Base-by-base conservation (phyloP, 805 yeast species). In the Kodamaea jinghongensis region DNA sequence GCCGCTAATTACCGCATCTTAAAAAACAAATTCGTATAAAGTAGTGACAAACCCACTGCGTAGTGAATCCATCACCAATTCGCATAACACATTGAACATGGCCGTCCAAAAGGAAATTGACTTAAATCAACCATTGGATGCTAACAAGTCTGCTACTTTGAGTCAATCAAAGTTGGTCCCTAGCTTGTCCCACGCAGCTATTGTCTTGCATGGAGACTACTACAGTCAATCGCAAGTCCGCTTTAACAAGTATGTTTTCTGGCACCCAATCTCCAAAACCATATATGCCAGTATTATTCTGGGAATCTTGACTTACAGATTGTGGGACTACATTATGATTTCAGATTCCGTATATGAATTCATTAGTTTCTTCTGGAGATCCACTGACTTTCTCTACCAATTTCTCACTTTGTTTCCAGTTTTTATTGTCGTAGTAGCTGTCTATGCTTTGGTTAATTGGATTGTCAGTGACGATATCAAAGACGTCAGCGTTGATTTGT, bases 141-240 rank as follows among this genome's bases (percentile, higher is more conserved):
- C 52, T 1, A 63, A 70, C 26, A 72, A 71, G 1, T 74, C 78
- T 11, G 68, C 87, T 8, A 75, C 75, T 1, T 75, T 85, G 28
- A 63, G 59, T 33, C 65, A 78, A 27, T 51, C 75, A 1, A 56
- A 60, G 2, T 64, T 86, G 36, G 66, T 64, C 5, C 90, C 90
- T 1, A 77, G 74, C 22, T 67, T 70, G 29, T 68, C 83, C 1
- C 75, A 76, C 31, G 85, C 85, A 8, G 76, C 82, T 1, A 53
- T 81, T 39, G 79, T 77, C 42, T 60, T 84, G 43, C 78, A 82
- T 22, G 78, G 85, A 42, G 93, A 85, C 55, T 78, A 71, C 47
- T 63, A 76, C 41, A 54, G 73, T 16, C 70, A 65, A 46, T 55
- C 65, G 28, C 82, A 77, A 52, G 60, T 79, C 2, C 44, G 58